Base-by-base conservation (phyloP, 768 basidiomycete genomes). In the Xanthoconium purpureum region DNA sequence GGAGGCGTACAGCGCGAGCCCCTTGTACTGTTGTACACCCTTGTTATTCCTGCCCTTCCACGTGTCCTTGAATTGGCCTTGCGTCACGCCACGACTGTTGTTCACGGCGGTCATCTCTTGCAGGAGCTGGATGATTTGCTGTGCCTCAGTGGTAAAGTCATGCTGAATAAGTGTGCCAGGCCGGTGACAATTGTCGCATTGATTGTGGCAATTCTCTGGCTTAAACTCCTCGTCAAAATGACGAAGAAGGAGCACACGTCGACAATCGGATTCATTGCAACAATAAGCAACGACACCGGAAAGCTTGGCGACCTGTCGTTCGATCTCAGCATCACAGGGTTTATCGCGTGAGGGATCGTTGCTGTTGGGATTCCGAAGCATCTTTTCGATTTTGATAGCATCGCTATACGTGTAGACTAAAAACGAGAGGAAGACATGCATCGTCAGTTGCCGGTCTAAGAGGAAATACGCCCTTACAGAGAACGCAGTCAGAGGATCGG, bases 171-270 rank as follows among this genome's bases (percentile, higher is more conserved):
- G 63, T 10, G 73, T 75, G 15, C 77, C 74, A 33, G 75, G 74
- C 48, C 80, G 75, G 42, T 80, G 72, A 67, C 97, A 99, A 59
- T 91, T 94, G 69, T 98, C 91, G 70, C 97, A 99, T 5, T 80
- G 78, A 39, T 77, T 74, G 36, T 80, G 71, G 66, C 97, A 99
- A 15, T 83, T 61, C 28, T 68, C 73, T 33, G 79, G 74, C 57
- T 87, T 80, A 71, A 98, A 98, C 10, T 75, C 75, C 68, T 99
- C 91, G 58, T 84, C 85, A 63, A 97, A 98, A 71, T 91, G 91
- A n/a, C 81, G 79, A 17, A 99, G 81, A n/a, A 98, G 76, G 62
- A 92, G 90, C 6, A 82, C 78, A 4, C 97, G 87, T 14, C 97
- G 86, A 65, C 97, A 99, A 61, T 90, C 89, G 29, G 86, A 82